Conservation (phyloP, 2,329 filamentous ascomycete species). For the Purpureocillium lavendulum region DNA sequence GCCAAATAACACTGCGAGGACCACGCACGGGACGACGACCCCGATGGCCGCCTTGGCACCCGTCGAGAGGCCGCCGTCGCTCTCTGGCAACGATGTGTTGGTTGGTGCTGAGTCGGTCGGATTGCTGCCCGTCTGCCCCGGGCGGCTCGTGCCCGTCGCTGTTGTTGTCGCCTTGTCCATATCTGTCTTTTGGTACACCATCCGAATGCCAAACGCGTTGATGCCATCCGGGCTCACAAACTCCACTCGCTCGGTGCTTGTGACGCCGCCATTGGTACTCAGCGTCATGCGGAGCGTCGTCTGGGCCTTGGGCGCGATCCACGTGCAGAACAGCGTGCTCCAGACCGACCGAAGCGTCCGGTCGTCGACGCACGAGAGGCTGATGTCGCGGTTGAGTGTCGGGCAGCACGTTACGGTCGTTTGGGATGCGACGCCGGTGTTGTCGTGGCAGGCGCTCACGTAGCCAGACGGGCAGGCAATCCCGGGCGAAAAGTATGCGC, state of each 20-base stretch:
- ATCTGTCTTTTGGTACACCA: slow-evolving; percentile 24
- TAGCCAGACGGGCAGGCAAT: slow-evolving; percentile 22
- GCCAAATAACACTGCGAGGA: slow-evolving; percentile 14
- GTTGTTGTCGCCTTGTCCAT: slow-evolving; percentile 7
- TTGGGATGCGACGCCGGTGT: slow-evolving; percentile 13
- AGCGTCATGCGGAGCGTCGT: slow-evolving; percentile 16
- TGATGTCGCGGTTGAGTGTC: slow-evolving; percentile 13
- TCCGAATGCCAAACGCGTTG: slow-evolving; percentile 24
- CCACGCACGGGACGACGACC: slow-evolving; percentile 19
- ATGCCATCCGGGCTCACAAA: slow-evolving; percentile 17
- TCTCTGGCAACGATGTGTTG: neutral
- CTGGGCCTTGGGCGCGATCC: slow-evolving; percentile 17
- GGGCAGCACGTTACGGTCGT: slow-evolving; percentile 29
- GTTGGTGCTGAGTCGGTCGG: neutral
- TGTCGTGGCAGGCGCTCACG: slow-evolving; percentile 19
- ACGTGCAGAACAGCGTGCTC: slow-evolving; percentile 22
- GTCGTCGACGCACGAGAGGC: slow-evolving; percentile 18
- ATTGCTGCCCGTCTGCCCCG: neutral
- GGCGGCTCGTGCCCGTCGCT: slow-evolving; percentile 3
- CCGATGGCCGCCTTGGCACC: slow-evolving; percentile 19
- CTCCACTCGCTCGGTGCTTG: slow-evolving; percentile 11
- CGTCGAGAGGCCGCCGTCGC: slow-evolving; percentile 9
- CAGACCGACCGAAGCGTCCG: slow-evolving; percentile 12
- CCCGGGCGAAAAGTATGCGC: slow-evolving; percentile 22
- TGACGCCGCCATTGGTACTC: slow-evolving; percentile 10